Base-by-base conservation (phyloP, 2,329 filamentous ascomycete genomes). In the Penicillium sp. region DNA sequence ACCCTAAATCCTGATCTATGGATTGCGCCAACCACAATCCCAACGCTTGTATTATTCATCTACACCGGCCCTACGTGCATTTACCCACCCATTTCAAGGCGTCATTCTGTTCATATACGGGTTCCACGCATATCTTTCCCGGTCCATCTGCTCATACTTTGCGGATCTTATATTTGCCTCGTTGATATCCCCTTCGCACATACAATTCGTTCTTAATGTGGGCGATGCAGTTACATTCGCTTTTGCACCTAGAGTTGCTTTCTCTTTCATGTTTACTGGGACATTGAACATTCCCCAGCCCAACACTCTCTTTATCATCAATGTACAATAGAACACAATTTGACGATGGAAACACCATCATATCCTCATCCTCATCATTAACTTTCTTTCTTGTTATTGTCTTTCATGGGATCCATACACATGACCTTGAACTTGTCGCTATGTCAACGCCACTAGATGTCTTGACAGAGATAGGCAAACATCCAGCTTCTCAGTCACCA, bases 401-500 rank as follows among this genome's bases (percentile, higher is more conserved):
- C 54, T 69, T 76, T 47, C 77, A 70, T 1, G 70, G 67, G 52
- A 76, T 72, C 53, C 78, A 69, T 4, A 70, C 67, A 45, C 77
- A 75, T 4, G 71, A 73, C 60, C 72, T 80, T 0, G 78, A 77
- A 31, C 78, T 71, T 19, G 75, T 78, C 51, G 81, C 77, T 61
- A 9, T 3, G 2, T 25, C 29, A 37, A 35, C 46, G 23, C 14
- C 19, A 50, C 23, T 25, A 10, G 10, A 23, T 23, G 39, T 4
- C 39, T 39, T 26, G n/a, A 31, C 3, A 33, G 1, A 9, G 4
- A 23, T 14, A 35, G 27, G 4, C 16, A 21, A 23, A 1, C n/a
- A 13, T 25, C 7, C 16, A 51, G 29, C 16, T 21, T 31, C 2
- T 46, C 84, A 3, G 84, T 83, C 0, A 86, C 86, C 13, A 80